Evolutionary conservation across 441 rosid genomes (phyloP), one percentile per base, ranked within the genome.

Genomic region (Arabidopsis lyrata): DNA sequence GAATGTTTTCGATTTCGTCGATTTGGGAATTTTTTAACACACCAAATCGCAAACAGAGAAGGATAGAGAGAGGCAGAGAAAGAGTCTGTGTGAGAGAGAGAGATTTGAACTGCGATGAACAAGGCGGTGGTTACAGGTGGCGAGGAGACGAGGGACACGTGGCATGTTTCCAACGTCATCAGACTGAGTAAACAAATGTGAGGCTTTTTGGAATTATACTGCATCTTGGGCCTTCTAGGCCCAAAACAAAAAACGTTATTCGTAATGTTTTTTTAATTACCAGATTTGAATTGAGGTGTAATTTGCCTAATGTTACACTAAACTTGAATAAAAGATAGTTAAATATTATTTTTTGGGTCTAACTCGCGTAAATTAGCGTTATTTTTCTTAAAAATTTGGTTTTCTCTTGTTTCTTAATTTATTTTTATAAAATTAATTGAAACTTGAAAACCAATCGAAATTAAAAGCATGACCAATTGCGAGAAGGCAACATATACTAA

Each of bases 81-180:
- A 49, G 59, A 52, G 44, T n/a, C 42, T 54, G 36, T 22, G 27
- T 3, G 27, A 2, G 52, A 9, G 50, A 5, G 2, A 66, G 76
- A 68, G 74, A 35, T 34, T 42, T 72, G 49, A 67, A 68, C 73
- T 73, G 76, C 71, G 81, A 57, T 62, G 78, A 69, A 75, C 60
- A 72, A 45, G 67, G 82, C 39, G 81, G 77, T 73, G 74, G 57
- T 66, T 35, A 65, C 73, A 59, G 22, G 80, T 77, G 80, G 80
- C 80, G 63, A 22, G 38, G 13, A 20, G 22, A 34, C 24, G 11
- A 45, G 42, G n/a, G 63, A 77, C 64, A 70, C 72, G 63, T 70
- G 67, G 48, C 14, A 1, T 5, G 6, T 47, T 29, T 36, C 50
- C 16, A 12, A 54, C 14, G 65, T 60, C 59, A 54, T 10, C 35